Percentiles rank a stretch among this genome's conserved stretches.
Conservation (phyloP, 139 green algal genomes). For the Chlorella vulgaris region DNA sequence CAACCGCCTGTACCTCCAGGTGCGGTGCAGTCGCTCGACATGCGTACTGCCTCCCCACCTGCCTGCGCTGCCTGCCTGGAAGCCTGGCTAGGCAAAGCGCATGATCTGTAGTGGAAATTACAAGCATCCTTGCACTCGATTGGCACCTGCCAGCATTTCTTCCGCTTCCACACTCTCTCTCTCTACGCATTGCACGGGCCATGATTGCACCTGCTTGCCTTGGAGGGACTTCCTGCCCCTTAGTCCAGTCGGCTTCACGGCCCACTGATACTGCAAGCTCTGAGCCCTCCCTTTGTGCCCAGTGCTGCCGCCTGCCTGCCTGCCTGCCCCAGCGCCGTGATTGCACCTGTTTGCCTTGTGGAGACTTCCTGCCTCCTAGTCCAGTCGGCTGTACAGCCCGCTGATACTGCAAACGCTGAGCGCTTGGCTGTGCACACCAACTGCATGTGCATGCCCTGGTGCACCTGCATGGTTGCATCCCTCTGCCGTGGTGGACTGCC, state of each 20-base stretch:
- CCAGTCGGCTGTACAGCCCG: background rate
- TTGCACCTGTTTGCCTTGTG: slow-evolving; percentile 18
- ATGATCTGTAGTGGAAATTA: no score
- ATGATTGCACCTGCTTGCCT: slow-evolving; percentile 32
- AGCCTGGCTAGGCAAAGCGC: no score
- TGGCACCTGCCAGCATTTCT: background rate
- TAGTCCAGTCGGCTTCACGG: background rate
- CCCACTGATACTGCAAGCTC: slow-evolving; percentile 27
- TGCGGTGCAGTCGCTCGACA: background rate
- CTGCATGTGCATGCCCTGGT: no score
- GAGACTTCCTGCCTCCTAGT: slow-evolving; percentile 10
- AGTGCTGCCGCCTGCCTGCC: background rate
- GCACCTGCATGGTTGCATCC: no score
- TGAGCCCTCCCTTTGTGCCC: slow-evolving; percentile 20
- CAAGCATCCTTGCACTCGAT: no score
- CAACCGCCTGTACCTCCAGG: slow-evolving; percentile 98
- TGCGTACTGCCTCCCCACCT: background rate
- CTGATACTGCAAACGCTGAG: slow-evolving; percentile 22
- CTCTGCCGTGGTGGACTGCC: no score
- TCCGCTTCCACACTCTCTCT: no score
- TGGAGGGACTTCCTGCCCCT: slow-evolving; percentile 14
- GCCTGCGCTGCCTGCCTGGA: background rate
- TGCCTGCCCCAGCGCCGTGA: background rate
- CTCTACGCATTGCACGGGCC: no score
- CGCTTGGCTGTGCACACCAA: background rate